Evolutionary conservation across 257 asterid genomes (phyloP).

Genomic region (Solanum lignicaule): DNA sequence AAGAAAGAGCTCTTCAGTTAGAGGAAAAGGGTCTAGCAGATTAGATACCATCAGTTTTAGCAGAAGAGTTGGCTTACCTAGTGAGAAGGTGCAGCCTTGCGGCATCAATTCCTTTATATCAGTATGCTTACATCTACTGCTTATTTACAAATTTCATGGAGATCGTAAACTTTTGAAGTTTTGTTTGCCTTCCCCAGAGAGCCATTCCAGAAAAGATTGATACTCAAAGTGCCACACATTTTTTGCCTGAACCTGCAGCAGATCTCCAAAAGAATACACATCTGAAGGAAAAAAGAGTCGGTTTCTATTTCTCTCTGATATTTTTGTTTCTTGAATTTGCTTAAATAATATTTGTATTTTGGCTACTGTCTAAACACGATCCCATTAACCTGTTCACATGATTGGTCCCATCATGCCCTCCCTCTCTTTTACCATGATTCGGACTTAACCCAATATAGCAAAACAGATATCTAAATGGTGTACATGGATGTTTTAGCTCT

Average conservation of each 20-base stretch:
- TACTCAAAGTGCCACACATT: slow-evolving; percentile 22
- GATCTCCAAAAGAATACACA: slow-evolving; percentile 14
- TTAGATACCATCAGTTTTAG: slow-evolving; percentile 35
- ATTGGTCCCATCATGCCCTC: neutral
- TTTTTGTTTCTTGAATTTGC: neutral
- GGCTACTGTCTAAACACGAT: neutral
- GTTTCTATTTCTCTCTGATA: slow-evolving; percentile 12
- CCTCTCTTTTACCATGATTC: neutral
- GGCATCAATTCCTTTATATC: neutral
- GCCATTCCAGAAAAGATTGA: slow-evolving; percentile 26
- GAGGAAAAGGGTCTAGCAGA: slow-evolving; percentile 21
- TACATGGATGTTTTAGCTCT: neutral
- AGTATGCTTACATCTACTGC: neutral
- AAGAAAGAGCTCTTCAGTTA: slow-evolving; percentile 31
- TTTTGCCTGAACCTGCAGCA: slow-evolving; percentile 17
- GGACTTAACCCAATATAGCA: neutral
- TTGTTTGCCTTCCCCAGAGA: slow-evolving; percentile 30
- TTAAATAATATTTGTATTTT: neutral
- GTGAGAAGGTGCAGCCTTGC: slow-evolving; percentile 33
- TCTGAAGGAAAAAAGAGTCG: slow-evolving; percentile 35
- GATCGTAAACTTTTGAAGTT: slow-evolving; percentile 14
- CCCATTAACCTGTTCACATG: neutral
- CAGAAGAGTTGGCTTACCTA: slow-evolving; percentile 30
- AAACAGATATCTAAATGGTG: neutral
- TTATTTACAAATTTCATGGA: neutral